phyloP scores from a whole-genome alignment of 352 stramenopile genomes.

The Pythium graminicola region DNA sequence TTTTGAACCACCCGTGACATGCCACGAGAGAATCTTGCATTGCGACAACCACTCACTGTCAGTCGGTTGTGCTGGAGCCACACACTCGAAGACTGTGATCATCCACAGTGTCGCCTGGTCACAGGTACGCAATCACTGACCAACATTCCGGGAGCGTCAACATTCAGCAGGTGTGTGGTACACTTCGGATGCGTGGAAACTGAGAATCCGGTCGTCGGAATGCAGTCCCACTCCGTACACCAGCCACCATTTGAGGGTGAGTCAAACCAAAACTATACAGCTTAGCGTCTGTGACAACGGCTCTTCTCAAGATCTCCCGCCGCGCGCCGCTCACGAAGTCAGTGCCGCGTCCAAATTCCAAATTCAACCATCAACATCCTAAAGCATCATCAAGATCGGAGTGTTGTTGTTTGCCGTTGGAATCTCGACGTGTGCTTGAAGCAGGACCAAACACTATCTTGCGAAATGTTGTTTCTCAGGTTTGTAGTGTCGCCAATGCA shows the following conservation, averaged over 20 bases:
- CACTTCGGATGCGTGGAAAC: slow-evolving; percentile 4
- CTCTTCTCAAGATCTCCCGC: slow-evolving; percentile 1
- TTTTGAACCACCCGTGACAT: too few relatives aligned
- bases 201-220: slow-evolving; percentile 6
- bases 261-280: not conserved
- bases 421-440: not conserved
- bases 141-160: slow-evolving; percentile 6
- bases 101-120: too few relatives aligned
- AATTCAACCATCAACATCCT: slow-evolving; percentile 6
- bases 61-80: too few relatives aligned
- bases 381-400: slow-evolving; percentile 12
- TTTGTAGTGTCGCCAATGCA: too few relatives aligned
- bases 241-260: not conserved
- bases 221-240: not conserved
- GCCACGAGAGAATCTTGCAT: too few relatives aligned
- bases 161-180: slow-evolving; percentile 7
- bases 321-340: too few relatives aligned
- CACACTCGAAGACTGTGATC: too few relatives aligned
- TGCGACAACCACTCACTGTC: too few relatives aligned
- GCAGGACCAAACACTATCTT: not conserved
- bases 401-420: not conserved
- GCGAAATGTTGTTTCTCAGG: not conserved
- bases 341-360: too few relatives aligned
- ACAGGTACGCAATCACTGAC: slow-evolving; percentile 11
- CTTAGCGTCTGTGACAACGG: slow-evolving; percentile 7